These are phyloP conservation scores for Cystobasidium sp. DNA, from an alignment of 1,284 basidiomycete genomes.

Conservation along the genomic window DNA sequence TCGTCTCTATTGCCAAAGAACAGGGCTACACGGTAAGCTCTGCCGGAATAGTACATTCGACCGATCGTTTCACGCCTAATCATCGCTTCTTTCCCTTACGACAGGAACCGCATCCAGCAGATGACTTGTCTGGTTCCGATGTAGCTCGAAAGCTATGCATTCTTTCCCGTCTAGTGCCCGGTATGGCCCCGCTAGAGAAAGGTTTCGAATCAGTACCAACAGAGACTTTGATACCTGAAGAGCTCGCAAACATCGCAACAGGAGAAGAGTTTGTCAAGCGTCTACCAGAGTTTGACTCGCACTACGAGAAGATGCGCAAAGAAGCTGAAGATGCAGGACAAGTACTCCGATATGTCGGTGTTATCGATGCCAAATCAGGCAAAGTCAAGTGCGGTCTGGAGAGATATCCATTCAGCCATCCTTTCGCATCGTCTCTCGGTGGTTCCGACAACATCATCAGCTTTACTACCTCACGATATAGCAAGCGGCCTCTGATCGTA, in stretches of 20 bases:
- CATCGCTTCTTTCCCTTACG: not conserved
- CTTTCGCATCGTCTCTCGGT: conserved; percentile 91
- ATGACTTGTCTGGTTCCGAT: conserved; percentile 94
- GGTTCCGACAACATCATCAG: conserved; percentile 98
- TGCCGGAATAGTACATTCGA: not conserved
- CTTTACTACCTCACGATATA: conserved; percentile 85
- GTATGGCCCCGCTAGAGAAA: conserved; percentile 61
- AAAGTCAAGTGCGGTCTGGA: conserved; percentile 84
- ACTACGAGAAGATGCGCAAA: conserved; percentile 75
- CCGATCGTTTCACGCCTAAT: not conserved
- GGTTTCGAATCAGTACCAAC: conserved; percentile 83
- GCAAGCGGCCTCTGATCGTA: conserved; percentile 80
- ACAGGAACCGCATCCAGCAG: conserved; percentile 94
- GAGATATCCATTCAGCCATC: conserved; percentile 84
- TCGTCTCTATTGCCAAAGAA: conserved; percentile 85
- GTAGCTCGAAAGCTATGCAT: conserved; percentile 97
- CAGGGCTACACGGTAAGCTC: conserved; percentile 85
- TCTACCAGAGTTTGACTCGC: conserved; percentile 80
- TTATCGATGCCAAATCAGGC: conserved; percentile 78
- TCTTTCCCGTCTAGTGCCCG: conserved; percentile 74
- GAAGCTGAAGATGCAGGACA: conserved; percentile 77
- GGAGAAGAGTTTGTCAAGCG: conserved; percentile 81
- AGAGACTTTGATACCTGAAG: conserved; percentile 79
- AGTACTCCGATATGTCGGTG: conserved; percentile 91
- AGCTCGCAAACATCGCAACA: conserved; percentile 68